These are phyloP conservation scores for Neurospora sp. DNA, from an alignment of 495 filamentous ascomycete species.

Conservation along the genomic window DNA sequence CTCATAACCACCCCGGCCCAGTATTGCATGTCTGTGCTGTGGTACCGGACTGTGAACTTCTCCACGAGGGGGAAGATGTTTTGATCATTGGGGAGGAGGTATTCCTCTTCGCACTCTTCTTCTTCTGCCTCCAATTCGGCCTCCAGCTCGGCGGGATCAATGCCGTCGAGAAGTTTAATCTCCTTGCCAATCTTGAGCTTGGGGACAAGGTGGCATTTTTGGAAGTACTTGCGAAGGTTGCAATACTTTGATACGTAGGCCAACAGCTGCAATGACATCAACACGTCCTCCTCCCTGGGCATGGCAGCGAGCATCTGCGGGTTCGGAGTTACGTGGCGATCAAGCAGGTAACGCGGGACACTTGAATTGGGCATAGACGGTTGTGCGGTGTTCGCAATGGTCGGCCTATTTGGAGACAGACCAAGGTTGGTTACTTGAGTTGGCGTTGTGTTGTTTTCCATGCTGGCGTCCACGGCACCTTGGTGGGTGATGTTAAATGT, in stretches of 20 bases:
- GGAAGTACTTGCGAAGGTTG: slow-evolving; percentile 89
- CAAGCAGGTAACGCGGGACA: slow-evolving; percentile 63
- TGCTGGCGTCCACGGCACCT: slow-evolving; percentile 75
- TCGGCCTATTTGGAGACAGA: slow-evolving; percentile 67
- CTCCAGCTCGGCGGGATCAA: slow-evolving; percentile 39
- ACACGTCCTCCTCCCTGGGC: slow-evolving; percentile 91
- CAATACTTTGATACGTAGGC: slow-evolving; percentile 99
- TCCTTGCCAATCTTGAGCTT: slow-evolving; percentile 83
- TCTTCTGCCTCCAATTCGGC: slow-evolving; percentile 33
- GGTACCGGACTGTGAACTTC: slow-evolving; percentile 92
- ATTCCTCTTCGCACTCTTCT: slow-evolving; percentile 73
- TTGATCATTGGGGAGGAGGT: slow-evolving; percentile 82
- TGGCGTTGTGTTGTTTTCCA: slow-evolving; percentile 48
- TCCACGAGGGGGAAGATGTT: slow-evolving; percentile 98
- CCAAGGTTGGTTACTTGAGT: slow-evolving; percentile 53
- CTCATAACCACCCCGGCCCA: slow-evolving; percentile 99
- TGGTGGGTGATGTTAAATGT: slow-evolving; percentile 97
- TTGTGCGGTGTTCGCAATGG: slow-evolving; percentile 61
- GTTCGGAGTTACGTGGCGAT: slow-evolving; percentile 53
- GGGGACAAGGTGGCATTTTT: slow-evolving; percentile 87
- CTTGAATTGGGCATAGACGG: slow-evolving; percentile 54
- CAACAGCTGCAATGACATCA: slow-evolving; percentile 96
- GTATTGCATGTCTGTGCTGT: slow-evolving; percentile 95
- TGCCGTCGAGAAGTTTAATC: slow-evolving; percentile 62
- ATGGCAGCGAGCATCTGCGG: slow-evolving; percentile 72